Percentiles rank a stretch among this genome's conserved stretches.
Conservation (phyloP, 106 monocot genomes). For the Dendrobium officinale region DNA sequence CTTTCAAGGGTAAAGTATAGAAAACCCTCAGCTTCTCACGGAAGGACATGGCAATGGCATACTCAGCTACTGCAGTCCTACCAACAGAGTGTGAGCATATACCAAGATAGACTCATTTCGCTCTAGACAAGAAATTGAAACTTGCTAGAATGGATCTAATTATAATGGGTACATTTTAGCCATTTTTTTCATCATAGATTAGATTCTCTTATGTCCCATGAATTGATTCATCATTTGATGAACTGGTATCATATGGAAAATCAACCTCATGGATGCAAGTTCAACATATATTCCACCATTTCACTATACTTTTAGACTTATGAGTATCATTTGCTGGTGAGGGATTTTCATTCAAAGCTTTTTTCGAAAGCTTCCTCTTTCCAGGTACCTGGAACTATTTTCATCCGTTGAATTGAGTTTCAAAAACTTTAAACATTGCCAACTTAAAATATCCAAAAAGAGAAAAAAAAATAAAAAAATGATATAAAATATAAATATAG, state of each 20-base stretch:
- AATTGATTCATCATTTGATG: conserved; percentile 44
- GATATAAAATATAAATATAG: neutral
- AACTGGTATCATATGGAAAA: conserved; percentile 47
- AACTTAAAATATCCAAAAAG: neutral
- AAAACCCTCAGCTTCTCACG: conserved; percentile 90
- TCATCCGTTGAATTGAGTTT: conserved; percentile 12
- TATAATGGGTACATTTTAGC: conserved; percentile 86
- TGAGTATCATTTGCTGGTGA: neutral
- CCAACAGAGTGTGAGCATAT: conserved; percentile 94
- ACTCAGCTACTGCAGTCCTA: conserved; percentile 93
- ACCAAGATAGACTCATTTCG: conserved; percentile 85
- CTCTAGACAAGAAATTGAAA: conserved; percentile 85
- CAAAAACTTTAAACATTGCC: neutral
- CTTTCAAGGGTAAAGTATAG: conserved; percentile 94
- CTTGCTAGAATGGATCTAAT: conserved; percentile 81
- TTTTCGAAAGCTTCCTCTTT: conserved; percentile 29
- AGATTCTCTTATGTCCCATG: conserved; percentile 75
- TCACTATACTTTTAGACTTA: conserved; percentile 13
- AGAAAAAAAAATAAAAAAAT: neutral
- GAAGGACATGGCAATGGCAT: conserved; percentile 97
- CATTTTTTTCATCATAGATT: conserved; percentile 50
- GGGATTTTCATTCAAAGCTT: conserved; percentile 3
- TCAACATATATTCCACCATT: conserved; percentile 43
- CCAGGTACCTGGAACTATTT: conserved; percentile 8
- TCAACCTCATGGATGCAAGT: conserved; percentile 97